Percentiles rank a stretch among this genome's conserved stretches.
These are phyloP conservation scores for Hypoxylon fuscum DNA, from an alignment of 495 filamentous ascomycete species.

Conservation along the genomic window DNA sequence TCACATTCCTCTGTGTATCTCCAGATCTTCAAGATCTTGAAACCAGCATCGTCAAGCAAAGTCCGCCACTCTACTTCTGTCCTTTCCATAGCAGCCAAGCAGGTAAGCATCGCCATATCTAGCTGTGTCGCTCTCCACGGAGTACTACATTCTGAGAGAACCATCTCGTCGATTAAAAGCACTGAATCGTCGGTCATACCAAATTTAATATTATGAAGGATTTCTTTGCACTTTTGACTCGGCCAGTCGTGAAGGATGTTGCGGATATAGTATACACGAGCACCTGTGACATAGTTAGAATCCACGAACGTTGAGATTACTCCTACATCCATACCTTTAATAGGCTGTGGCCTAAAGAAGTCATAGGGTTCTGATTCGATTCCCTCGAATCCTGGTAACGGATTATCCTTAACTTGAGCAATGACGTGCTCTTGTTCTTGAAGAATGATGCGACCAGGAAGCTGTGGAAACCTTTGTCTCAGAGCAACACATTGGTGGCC, in stretches of 20 bases:
- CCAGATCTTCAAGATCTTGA: too few relatives aligned
- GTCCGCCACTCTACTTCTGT: too few relatives aligned
- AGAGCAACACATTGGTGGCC: constrained; percentile 49
- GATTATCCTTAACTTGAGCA: constrained; percentile 32
- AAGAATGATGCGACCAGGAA: constrained; percentile 54
- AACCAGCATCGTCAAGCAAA: too few relatives aligned
- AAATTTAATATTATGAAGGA: constrained; percentile 45
- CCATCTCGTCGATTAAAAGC: constrained; percentile 56
- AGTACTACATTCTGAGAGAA: constrained; percentile 44
- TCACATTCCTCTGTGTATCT: too few relatives aligned
- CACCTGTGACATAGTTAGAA: constrained; percentile 37
- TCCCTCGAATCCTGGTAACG: constrained; percentile 22
- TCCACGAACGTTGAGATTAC: not conserved
- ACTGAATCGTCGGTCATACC: constrained; percentile 49
- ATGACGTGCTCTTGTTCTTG: constrained; percentile 59
- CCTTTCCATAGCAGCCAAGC: constrained; percentile 3
- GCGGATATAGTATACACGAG: constrained; percentile 57
- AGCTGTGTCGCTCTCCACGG: constrained; percentile 47
- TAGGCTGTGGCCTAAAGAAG: constrained; percentile 63
- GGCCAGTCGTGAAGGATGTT: constrained; percentile 56
- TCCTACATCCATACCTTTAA: constrained; percentile 43
- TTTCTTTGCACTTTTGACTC: constrained; percentile 46
- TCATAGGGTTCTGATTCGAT: constrained; percentile 53
- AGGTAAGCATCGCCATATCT: constrained; percentile 57
- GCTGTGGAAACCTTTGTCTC: constrained; percentile 48